A percentile compares a stretch with the other conserved stretches of the same genome.
phyloP scores from a whole-genome alignment of 1,284 basidiomycete species.

The Phenoliferia sp. region DNA sequence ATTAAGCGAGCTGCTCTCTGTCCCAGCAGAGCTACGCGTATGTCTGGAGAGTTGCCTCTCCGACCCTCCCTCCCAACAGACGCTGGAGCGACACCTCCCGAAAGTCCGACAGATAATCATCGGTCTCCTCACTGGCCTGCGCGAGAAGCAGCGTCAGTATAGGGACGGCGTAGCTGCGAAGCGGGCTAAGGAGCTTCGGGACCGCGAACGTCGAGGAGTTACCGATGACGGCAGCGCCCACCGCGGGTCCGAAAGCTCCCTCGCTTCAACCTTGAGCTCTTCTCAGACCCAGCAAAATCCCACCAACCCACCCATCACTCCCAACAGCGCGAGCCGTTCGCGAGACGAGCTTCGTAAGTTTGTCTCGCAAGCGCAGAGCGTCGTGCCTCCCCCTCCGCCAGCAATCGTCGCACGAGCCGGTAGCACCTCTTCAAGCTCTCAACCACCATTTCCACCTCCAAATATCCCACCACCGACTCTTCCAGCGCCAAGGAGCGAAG shows the following conservation, averaged over 20 bases:
- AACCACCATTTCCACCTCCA: not conserved
- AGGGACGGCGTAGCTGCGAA: slow-evolving; percentile 25
- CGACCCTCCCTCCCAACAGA: slow-evolving; percentile 79
- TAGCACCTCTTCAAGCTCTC: not conserved
- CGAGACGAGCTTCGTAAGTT: slow-evolving; percentile 27
- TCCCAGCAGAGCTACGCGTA: slow-evolving; percentile 81
- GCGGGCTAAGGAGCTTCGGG: slow-evolving; percentile 6
- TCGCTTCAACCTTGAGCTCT: not conserved
- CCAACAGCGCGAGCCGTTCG: slow-evolving; percentile 14
- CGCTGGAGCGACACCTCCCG: slow-evolving; percentile 84
- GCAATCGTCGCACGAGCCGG: slow-evolving; percentile 1
- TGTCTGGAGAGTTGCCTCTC: slow-evolving; percentile 85
- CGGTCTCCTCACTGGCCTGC: slow-evolving; percentile 81
- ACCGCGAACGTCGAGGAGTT: not conserved
- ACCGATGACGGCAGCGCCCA: not conserved
- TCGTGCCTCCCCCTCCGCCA: not conserved
- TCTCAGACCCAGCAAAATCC: not conserved
- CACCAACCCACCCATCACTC: slow-evolving; percentile 12
- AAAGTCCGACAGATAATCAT: slow-evolving; percentile 91
- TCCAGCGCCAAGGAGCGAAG: not conserved
- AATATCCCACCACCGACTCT: not conserved
- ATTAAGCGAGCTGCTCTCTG: slow-evolving; percentile 77
- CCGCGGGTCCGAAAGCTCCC: not conserved
- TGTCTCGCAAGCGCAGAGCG: slow-evolving; percentile 15
- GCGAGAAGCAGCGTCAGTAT: slow-evolving; percentile 81